phyloP scores from a whole-genome alignment of 257 asterid species.

The Eustoma russellianum region DNA sequence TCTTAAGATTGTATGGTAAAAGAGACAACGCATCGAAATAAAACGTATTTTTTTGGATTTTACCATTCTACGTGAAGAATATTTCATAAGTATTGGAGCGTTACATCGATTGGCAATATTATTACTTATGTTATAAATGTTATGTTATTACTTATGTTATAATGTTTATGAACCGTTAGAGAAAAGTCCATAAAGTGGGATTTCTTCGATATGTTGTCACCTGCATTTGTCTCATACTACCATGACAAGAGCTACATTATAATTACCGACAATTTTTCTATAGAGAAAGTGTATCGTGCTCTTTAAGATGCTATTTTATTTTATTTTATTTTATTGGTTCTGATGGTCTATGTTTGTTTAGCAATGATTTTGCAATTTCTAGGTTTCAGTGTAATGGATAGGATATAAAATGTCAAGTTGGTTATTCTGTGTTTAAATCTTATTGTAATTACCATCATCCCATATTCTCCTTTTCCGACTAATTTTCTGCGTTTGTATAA shows the following conservation, averaged over 20 bases:
- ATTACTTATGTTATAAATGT: slow-evolving; percentile 6
- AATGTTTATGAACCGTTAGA: no score
- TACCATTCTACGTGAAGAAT: no score
- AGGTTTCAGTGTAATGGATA: slow-evolving; percentile 40
- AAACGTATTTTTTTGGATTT: no score
- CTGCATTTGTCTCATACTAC: slow-evolving; percentile 14
- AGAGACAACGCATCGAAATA: no score
- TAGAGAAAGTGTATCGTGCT: slow-evolving; percentile 25
- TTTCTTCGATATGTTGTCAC: background rate
- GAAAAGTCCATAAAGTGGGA: no score
- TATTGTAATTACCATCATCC: slow-evolving; percentile 37
- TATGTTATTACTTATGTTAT: no score
- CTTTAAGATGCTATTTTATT: slow-evolving; percentile 23
- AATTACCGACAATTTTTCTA: slow-evolving; percentile 10
- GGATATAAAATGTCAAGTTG: slow-evolving; percentile 30
- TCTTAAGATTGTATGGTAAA: no score
- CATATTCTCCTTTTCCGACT: slow-evolving; percentile 26
- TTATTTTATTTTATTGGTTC: slow-evolving; percentile 15
- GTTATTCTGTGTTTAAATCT: slow-evolving; percentile 30
- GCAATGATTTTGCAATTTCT: slow-evolving; percentile 1
- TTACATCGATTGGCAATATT: no score
- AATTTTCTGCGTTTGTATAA: no score
- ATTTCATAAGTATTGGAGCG: no score
- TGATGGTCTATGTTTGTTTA: no score
- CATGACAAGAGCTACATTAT: background rate